Base-by-base conservation (phyloP, 148 eudicot genomes). In the Silene uniflora region DNA sequence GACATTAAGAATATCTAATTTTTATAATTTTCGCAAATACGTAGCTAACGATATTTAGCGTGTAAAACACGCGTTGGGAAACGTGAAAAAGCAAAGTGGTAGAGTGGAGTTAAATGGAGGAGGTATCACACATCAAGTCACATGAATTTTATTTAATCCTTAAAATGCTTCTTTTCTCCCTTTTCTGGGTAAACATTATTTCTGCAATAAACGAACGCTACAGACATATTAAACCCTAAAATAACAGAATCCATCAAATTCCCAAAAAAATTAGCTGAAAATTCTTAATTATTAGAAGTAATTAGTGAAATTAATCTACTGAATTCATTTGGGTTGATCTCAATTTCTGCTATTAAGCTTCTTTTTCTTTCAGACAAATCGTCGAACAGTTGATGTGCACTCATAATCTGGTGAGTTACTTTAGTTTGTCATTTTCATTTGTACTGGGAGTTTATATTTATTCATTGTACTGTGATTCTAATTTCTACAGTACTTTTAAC, bases 341-440 rank as follows among this genome's bases (percentile, higher is more conserved):
- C 69, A 76, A 4, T 58, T 29, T 75, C 18, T 49, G 27, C 1
- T 35, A 52, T 69, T 39, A 13, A n/a, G 56, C 22, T 24, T 42
- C n/a, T 55, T 52, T 78, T 76, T 84, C 83, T 62, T 60, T 71
- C 65, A 85, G 77, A 81, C 84, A 85, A 75, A 71, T 67, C 71
- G 39, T 79, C 81, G 83, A 82, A 82, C 84, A 72, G 79, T 69
- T 76, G 68, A 59, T n/a, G 17, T 79, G 77, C 84, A 72, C 47
- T 35, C 47, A 14, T 66, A 3, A 66, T 7, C 35, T 23, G 69
- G 69, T 66, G 69, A 66, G 69, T 66, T 66, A 32, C 5, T 16
- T 14, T 27, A 64, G 29, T 27, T 64, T 25, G 67, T 64, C 42
- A 25, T 25, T 14, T 64, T 64, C 67, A 64, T 10, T 25, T 64